Evolutionary conservation across 2,329 filamentous ascomycete species (phyloP).

Genomic region (Pseudocercospora cruenta): DNA sequence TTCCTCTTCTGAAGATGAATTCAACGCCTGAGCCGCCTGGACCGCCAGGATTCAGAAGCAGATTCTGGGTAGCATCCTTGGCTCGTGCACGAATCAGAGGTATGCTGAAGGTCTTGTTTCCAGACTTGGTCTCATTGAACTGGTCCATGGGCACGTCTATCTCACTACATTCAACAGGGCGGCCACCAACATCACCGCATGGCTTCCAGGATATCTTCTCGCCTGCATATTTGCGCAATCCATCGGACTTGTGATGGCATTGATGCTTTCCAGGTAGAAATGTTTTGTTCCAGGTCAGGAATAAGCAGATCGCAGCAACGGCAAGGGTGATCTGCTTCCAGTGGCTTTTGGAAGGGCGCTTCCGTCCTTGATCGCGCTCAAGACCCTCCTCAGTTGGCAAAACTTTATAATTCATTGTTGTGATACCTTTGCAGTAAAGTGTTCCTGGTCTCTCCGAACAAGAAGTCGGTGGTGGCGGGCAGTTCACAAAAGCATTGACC

Average conservation of each 20-base stretch:
- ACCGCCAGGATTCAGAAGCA: conserved; percentile 28
- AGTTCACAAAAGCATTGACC: not conserved
- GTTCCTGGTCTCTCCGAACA: not conserved
- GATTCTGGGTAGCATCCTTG: conserved; percentile 20
- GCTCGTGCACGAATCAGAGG: conserved; percentile 25
- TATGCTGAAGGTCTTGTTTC: conserved; percentile 29
- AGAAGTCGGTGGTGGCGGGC: not conserved
- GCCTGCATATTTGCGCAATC: conserved; percentile 15
- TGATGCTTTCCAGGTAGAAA: not conserved
- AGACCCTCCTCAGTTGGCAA: not conserved
- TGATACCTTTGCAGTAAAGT: not conserved
- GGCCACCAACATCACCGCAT: conserved; percentile 26
- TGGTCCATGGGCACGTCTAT: conserved; percentile 30
- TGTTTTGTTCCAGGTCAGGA: not conserved
- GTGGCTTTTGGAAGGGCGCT: no score
- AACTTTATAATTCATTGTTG: not conserved
- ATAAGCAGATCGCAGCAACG: not conserved
- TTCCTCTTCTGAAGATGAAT: conserved; percentile 28
- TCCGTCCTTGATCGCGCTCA: not conserved
- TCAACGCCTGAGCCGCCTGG: conserved; percentile 28
- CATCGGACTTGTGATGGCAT: not conserved
- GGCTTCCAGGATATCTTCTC: conserved; percentile 28
- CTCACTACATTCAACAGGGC: conserved; percentile 23
- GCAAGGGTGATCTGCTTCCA: not conserved
- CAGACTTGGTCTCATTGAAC: conserved; percentile 28